Conservation (phyloP, 139 green algal genomes). For the Eudorina sp. region DNA sequence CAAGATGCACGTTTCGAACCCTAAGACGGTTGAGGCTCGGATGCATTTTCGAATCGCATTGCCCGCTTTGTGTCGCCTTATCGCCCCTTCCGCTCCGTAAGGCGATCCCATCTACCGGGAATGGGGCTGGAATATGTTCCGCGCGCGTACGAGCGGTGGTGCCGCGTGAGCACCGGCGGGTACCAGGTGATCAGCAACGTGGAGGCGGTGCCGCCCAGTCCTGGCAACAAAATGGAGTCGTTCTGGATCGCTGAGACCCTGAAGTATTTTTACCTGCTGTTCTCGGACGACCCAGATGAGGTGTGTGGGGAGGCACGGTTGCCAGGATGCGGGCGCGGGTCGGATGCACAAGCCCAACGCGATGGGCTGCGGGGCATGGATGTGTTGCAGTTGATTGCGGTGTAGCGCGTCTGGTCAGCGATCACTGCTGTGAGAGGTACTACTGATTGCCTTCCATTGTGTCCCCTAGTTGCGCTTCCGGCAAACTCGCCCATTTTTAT, state of each 20-base stretch:
- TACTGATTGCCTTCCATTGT: background rate
- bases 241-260: conserved; percentile 92
- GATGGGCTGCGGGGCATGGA: too few species aligned
- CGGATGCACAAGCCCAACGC: too few species aligned
- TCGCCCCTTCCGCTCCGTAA: background rate
- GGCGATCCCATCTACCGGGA: conserved; percentile 81
- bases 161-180: conserved; percentile 69
- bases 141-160: conserved; percentile 79
- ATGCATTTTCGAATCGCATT: background rate
- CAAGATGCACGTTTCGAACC: too few species aligned
- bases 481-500: background rate
- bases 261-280: conserved; percentile 92
- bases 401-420: too few species aligned
- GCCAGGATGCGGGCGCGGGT: background rate
- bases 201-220: conserved; percentile 57
- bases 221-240: conserved; percentile 86
- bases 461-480: background rate
- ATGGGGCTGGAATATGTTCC: conserved; percentile 89
- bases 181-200: conserved; percentile 59
- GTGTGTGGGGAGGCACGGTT: background rate
- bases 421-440: too few species aligned
- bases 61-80: background rate
- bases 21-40: too few species aligned
- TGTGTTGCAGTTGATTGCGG: too few species aligned
- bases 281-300: conserved; percentile 74